Evolutionary conservation across 1,284 basidiomycete species (phyloP), one percentile per base, ranked within the genome.

Genomic region (Cutaneotrichosporon arboriforme): DNA sequence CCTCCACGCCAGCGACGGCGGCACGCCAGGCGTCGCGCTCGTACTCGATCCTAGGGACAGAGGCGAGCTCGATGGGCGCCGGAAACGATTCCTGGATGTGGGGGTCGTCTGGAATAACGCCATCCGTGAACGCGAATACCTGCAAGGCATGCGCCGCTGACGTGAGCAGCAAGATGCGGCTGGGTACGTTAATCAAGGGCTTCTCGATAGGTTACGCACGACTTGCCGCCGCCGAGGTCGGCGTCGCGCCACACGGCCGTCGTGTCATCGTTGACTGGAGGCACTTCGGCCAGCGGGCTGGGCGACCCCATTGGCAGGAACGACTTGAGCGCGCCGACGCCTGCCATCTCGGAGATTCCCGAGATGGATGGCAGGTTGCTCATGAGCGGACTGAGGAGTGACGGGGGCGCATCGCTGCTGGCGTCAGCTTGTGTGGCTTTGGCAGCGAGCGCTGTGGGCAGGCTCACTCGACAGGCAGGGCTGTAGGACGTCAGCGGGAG

Each of bases 21-120:
- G 41, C 22, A 20, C 33, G n/a, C 21, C 51, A 17, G 1, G 60
- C 61, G 1, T 18, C 21, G 2, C 51, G 43, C 17, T 49, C 63
- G 42, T 68, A 66, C 31, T 31, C 46, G 35, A 73, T 60, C 5
- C 18, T 33, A 2, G 62, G 55, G 3, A 72, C 40, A 7, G 61
- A 64, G 33, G 65, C 62, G 10, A 67, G 56, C 52, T 72, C 68
- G 35, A 65, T 62, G 0, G 72, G 72, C 3, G 69, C 48, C 0
- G 60, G 59, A 48, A 65, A 64, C 3, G 49, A 40, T 50, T 71
- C 69, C 13, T 49, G 49, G 3, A 65, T 62, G 43, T 69, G 67
- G 3, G 61, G 57, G 51, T 69, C 68, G 39, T 63, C 63, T 0
- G 68, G 67, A 4, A 68, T 62, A 34, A 26, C 33, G 36, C 59